Conservation (phyloP, 345 rosid genomes). For the Populus tremula region DNA sequence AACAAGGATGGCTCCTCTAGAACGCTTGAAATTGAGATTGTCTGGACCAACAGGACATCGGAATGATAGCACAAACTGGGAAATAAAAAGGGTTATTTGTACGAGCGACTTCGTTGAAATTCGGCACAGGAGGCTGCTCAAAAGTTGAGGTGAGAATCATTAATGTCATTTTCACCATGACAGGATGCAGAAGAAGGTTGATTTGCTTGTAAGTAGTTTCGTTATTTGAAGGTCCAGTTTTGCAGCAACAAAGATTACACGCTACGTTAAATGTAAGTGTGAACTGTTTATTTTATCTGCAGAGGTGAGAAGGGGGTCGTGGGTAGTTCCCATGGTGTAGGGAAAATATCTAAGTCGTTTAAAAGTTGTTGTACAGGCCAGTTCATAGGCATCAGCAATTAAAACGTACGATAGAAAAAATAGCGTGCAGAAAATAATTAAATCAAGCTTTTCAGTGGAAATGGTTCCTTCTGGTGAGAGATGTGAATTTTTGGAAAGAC, state of each 20-base stretch:
- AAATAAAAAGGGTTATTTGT: neutral
- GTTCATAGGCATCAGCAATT: constrained; percentile 26
- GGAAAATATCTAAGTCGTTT: constrained; percentile 14
- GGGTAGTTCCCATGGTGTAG: constrained; percentile 8
- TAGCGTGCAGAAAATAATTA: constrained; percentile 3
- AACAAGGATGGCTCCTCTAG: constrained; percentile 64
- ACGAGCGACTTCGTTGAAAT: constrained; percentile 3
- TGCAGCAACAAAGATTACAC: constrained; percentile 20
- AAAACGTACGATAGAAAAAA: neutral
- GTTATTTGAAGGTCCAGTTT: constrained; percentile 33
- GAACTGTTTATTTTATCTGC: constrained; percentile 15
- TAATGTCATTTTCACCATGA: neutral
- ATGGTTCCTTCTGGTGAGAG: constrained; percentile 7
- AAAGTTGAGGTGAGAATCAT: constrained; percentile 5
- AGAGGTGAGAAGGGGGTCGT: constrained; percentile 6
- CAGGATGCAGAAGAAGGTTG: constrained; percentile 17
- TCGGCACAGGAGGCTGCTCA: neutral
- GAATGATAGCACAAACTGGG: constrained; percentile 26
- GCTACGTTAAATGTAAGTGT: constrained; percentile 28
- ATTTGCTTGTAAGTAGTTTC: constrained; percentile 24
- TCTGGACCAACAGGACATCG: constrained; percentile 57
- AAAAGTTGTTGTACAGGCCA: constrained; percentile 44
- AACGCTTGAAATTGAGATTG: constrained; percentile 72
- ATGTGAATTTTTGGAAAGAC: neutral
- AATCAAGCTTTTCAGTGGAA: constrained; percentile 7